A percentile compares a stretch with the other conserved stretches of the same genome.
phyloP scores from a whole-genome alignment of 2,329 filamentous ascomycete species.

The Beauveria scarabaeidicola region DNA sequence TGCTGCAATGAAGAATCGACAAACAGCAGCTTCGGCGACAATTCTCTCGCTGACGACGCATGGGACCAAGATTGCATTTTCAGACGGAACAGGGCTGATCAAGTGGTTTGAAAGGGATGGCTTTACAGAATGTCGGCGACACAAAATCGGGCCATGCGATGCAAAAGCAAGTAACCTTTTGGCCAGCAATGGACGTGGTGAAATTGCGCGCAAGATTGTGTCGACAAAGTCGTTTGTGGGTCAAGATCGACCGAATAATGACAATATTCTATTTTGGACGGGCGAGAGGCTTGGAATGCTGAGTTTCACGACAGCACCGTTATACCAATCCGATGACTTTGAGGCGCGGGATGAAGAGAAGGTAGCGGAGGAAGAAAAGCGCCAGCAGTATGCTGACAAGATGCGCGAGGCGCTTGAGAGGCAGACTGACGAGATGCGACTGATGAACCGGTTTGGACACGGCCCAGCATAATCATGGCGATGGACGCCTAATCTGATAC shows the following conservation, averaged over 20 bases:
- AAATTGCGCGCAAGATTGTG: slow-evolving; percentile 73
- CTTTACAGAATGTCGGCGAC: slow-evolving; percentile 47
- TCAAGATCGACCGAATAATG: slow-evolving; percentile 36
- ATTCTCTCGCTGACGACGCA: slow-evolving; percentile 75
- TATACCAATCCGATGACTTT: slow-evolving; percentile 43
- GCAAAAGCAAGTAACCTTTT: slow-evolving; percentile 41
- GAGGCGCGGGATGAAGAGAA: slow-evolving; percentile 39
- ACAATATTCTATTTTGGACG: slow-evolving; percentile 79
- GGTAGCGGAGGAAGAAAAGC: slow-evolving; percentile 43
- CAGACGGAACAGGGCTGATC: slow-evolving; percentile 73
- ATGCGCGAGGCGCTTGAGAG: slow-evolving; percentile 69
- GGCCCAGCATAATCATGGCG: slow-evolving; percentile 7
- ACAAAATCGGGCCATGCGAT: slow-evolving; percentile 48
- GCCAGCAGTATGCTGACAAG: slow-evolving; percentile 53
- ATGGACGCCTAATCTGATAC: neutral
- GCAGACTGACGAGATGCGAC: slow-evolving; percentile 72
- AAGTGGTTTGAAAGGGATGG: slow-evolving; percentile 91
- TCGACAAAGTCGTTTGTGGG: slow-evolving; percentile 41
- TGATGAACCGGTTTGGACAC: slow-evolving; percentile 50
- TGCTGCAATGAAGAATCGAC: slow-evolving; percentile 64
- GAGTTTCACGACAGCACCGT: slow-evolving; percentile 46
- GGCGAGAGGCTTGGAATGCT: slow-evolving; percentile 74
- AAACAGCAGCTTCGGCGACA: slow-evolving; percentile 72
- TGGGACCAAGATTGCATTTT: slow-evolving; percentile 72
- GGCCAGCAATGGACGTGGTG: slow-evolving; percentile 46